These are phyloP conservation scores for Ogataea ganodermae DNA, from an alignment of 805 yeast species.

Conservation along the genomic window DNA sequence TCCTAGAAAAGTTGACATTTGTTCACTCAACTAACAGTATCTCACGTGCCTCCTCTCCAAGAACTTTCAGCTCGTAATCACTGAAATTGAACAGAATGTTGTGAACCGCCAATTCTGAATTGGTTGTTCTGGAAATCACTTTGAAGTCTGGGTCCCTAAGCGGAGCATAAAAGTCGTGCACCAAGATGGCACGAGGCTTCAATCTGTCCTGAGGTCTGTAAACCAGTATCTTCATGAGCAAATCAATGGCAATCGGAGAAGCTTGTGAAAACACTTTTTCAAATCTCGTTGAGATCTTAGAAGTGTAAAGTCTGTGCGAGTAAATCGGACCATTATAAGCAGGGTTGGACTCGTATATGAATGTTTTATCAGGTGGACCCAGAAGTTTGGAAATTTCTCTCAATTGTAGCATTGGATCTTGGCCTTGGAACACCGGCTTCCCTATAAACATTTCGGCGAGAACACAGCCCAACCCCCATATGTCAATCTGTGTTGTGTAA, in stretches of 20 bases:
- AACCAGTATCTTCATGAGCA: conserved; percentile 76
- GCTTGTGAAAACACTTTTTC: conserved; percentile 73
- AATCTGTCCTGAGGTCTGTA: conserved; percentile 88
- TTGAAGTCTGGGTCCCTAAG: conserved; percentile 58
- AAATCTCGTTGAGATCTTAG: conserved; percentile 39
- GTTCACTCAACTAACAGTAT: conserved; percentile 26
- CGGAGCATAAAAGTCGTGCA: conserved; percentile 89
- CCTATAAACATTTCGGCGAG: conserved; percentile 93
- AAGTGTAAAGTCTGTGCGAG: conserved; percentile 51
- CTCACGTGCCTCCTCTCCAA: conserved; percentile 29
- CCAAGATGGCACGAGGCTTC: conserved; percentile 76
- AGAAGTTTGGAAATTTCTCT: conserved; percentile 86
- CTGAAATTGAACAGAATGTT: conserved; percentile 66
- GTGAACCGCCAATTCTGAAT: conserved; percentile 40
- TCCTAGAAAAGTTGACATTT: no score
- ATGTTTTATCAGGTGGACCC: conserved; percentile 82
- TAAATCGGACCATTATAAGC: conserved; percentile 74
- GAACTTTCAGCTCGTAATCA: conserved; percentile 52
- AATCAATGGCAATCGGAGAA: conserved; percentile 82
- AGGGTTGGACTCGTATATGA: conserved; percentile 73
- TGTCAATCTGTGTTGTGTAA: conserved; percentile 89
- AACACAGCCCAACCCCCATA: conserved; percentile 98
- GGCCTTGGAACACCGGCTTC: conserved; percentile 94
- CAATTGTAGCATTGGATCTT: conserved; percentile 82
- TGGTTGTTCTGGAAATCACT: conserved; percentile 33